A percentile compares a stretch with the other conserved stretches of the same genome.
These are phyloP conservation scores for Leccinum olivaceopallidum DNA, from an alignment of 768 basidiomycete genomes.

Conservation along the genomic window DNA sequence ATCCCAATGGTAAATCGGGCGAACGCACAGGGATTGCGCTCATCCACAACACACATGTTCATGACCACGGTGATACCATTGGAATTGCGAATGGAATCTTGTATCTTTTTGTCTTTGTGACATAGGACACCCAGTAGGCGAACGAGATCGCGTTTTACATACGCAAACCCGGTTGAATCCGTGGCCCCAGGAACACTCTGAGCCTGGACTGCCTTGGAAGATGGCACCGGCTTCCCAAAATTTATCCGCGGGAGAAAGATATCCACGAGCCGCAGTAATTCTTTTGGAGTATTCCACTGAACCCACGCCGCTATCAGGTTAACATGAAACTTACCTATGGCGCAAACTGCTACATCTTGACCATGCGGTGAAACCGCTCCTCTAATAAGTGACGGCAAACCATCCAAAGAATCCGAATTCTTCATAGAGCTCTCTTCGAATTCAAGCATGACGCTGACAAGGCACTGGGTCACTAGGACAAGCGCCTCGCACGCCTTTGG, in stretches of 20 bases:
- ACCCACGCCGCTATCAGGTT: not conserved
- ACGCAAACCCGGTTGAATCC: slow-evolving; percentile 66
- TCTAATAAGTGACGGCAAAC: slow-evolving; percentile 44
- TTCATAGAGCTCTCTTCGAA: slow-evolving; percentile 33
- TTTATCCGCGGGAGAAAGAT: slow-evolving; percentile 83
- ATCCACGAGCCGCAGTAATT: slow-evolving; percentile 72
- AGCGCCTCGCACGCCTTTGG: slow-evolving; percentile 82
- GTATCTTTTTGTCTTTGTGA: slow-evolving; percentile 61
- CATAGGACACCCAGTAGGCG: slow-evolving; percentile 80
- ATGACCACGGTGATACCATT: slow-evolving; percentile 82
- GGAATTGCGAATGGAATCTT: slow-evolving; percentile 69
- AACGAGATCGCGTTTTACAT: slow-evolving; percentile 89
- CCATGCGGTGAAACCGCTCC: slow-evolving; percentile 40
- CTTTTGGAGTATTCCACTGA: slow-evolving; percentile 49
- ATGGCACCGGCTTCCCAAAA: slow-evolving; percentile 61
- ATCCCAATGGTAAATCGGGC: not conserved
- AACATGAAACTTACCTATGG: slow-evolving; percentile 51
- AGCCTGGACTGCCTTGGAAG: slow-evolving; percentile 6
- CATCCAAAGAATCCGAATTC: slow-evolving; percentile 4
- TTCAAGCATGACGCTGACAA: slow-evolving; percentile 58
- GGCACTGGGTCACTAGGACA: slow-evolving; percentile 75
- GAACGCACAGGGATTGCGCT: slow-evolving; percentile 86
- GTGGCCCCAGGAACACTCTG: slow-evolving; percentile 25
- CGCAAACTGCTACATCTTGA: slow-evolving; percentile 50
- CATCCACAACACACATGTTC: slow-evolving; percentile 88